Percentiles rank a stretch among this genome's conserved stretches.
Evolutionary conservation across 352 stramenopile genomes (phyloP).

Genomic region (Pythium aristosporum): DNA sequence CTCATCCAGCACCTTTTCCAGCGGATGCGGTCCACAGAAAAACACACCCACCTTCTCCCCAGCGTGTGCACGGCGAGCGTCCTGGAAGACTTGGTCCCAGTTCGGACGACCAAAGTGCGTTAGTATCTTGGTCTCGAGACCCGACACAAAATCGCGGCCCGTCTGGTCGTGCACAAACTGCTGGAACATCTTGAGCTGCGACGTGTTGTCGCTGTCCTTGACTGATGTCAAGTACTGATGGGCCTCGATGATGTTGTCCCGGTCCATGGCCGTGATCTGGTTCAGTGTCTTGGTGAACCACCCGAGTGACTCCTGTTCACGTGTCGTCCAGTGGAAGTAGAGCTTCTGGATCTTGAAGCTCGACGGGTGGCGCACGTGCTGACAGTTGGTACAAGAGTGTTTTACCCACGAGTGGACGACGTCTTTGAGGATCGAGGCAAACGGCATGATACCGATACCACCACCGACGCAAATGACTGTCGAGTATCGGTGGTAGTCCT

Average conservation of each 20-base stretch:
- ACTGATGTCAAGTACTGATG: conserved; percentile 8
- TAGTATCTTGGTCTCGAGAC: background rate
- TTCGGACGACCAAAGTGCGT: conserved; percentile 7
- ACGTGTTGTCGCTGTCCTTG: no score
- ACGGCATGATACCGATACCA: conserved; percentile 26
- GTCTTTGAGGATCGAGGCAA: conserved; percentile 7
- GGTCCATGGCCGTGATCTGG: conserved; percentile 7
- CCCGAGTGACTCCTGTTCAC: background rate
- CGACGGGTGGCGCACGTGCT: background rate
- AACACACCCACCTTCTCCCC: conserved; percentile 5
- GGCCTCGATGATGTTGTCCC: background rate
- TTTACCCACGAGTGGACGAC: background rate
- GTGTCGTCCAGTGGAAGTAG: conserved; percentile 13
- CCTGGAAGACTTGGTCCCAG: conserved; percentile 9
- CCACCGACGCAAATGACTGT: conserved; percentile 25
- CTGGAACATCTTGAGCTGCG: background rate
- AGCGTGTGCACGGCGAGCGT: background rate
- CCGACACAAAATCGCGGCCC: background rate
- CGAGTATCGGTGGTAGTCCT: conserved; percentile 25
- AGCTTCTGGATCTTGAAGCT: background rate
- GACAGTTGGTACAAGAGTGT: no score
- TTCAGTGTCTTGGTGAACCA: conserved; percentile 11
- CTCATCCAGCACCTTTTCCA: no score
- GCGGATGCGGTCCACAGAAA: background rate
- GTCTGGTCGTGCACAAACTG: background rate